phyloP scores from a whole-genome alignment of 352 stramenopile genomes.

The Bremia lactucae region DNA sequence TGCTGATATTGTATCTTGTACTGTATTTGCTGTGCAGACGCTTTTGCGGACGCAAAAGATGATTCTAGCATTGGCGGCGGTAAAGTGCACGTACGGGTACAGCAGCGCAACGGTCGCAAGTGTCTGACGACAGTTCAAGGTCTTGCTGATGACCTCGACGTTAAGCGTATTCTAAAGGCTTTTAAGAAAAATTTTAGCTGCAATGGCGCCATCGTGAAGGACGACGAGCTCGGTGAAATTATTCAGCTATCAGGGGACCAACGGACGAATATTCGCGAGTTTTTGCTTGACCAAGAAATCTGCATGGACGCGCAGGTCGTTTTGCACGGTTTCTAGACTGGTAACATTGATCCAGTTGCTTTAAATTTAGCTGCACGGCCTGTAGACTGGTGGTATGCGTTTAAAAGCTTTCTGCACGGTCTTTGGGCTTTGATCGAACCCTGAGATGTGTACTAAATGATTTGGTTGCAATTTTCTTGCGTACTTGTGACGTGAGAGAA shows the following conservation, averaged over 20 bases:
- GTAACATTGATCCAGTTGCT: neutral
- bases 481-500: too few relatives aligned
- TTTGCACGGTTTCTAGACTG: conserved; percentile 95
- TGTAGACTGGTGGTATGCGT: too few relatives aligned
- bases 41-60: conserved; percentile 83
- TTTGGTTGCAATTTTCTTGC: too few relatives aligned
- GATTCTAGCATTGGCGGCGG: conserved; percentile 74
- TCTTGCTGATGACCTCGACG: conserved; percentile 95
- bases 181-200: conserved; percentile 99
- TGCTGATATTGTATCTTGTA: conserved; percentile 6
- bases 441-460: too few relatives aligned
- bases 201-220: conserved; percentile 98
- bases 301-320: conserved; percentile 93
- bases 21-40: conserved; percentile 34
- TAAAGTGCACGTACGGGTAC: conserved; percentile 97
- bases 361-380: conserved; percentile 6
- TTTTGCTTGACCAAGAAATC: conserved; percentile 99
- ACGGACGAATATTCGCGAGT: conserved; percentile 97
- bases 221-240: conserved; percentile 96
- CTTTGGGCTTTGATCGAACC: too few relatives aligned
- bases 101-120: conserved; percentile 99
- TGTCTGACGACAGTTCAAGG: conserved; percentile 99
- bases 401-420: too few relatives aligned
- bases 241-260: conserved; percentile 99
- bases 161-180: conserved; percentile 99